Percentiles rank a stretch among this genome's conserved stretches.
Conservation (phyloP, 768 basidiomycete genomes). For the Amanita pallidorosea region DNA sequence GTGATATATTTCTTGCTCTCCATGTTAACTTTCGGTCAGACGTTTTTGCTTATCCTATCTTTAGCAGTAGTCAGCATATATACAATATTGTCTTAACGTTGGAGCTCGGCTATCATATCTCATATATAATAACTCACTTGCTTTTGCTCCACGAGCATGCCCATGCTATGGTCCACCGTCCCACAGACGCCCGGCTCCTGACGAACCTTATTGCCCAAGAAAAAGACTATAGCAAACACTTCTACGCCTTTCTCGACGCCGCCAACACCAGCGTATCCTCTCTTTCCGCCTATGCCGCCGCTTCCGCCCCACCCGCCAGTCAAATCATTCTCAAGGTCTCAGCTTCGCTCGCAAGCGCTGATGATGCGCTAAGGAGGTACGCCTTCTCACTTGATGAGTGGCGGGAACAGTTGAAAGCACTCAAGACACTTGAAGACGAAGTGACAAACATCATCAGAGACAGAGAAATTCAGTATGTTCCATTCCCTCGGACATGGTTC, state of each 20-base stretch:
- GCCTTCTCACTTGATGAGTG: slow-evolving; percentile 52
- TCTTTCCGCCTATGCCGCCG: slow-evolving; percentile 64
- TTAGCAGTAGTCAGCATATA: neutral
- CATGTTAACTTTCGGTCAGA: neutral
- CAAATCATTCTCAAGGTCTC: slow-evolving; percentile 47
- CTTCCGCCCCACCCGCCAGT: slow-evolving; percentile 45
- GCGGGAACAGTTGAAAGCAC: slow-evolving; percentile 43
- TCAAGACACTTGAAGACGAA: slow-evolving; percentile 67
- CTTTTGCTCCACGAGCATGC: neutral
- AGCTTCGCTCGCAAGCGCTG: slow-evolving; percentile 47
- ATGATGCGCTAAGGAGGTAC: slow-evolving; percentile 59
- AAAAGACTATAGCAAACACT: slow-evolving; percentile 59
- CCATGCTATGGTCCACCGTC: slow-evolving; percentile 52
- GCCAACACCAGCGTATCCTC: slow-evolving; percentile 54
- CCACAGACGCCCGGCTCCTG: slow-evolving; percentile 66
- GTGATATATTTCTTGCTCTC: slow-evolving; percentile 2
- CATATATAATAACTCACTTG: neutral
- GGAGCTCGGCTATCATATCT: neutral
- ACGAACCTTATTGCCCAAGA: slow-evolving; percentile 57
- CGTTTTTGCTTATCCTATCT: neutral
- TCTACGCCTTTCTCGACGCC: slow-evolving; percentile 43
- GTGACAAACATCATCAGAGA: slow-evolving; percentile 61
- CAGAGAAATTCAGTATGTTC: slow-evolving; percentile 69
- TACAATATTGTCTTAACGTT: too few species aligned
- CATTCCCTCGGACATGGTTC: neutral